Conservation (phyloP, 257 asterid species). For the Solanum acaule region DNA sequence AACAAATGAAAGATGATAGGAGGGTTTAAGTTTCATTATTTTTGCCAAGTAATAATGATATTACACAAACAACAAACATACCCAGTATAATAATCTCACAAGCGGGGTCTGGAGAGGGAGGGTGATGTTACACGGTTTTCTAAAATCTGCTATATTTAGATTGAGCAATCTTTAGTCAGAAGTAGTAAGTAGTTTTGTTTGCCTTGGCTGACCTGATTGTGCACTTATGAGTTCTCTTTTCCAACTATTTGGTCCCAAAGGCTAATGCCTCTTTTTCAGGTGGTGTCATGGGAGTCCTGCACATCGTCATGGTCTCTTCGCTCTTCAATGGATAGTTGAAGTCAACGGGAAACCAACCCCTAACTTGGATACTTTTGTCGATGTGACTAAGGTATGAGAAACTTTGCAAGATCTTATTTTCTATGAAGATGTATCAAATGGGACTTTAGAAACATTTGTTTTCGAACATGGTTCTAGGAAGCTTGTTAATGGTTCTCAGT, state of each 20-base stretch:
- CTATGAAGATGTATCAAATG: not conserved
- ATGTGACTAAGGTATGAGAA: conserved; percentile 68
- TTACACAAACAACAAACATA: not conserved
- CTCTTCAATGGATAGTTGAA: conserved; percentile 97
- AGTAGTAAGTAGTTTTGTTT: not conserved
- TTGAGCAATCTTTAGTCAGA: not conserved
- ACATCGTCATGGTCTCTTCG: conserved; percentile 85
- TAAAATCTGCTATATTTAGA: not conserved
- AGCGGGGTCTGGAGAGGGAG: not conserved
- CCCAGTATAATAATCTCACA: not conserved
- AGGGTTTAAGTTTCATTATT: not conserved
- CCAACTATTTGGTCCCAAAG: not conserved
- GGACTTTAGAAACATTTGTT: not conserved
- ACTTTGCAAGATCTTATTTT: not conserved
- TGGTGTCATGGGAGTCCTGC: conserved; percentile 99
- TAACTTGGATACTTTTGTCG: conserved; percentile 74
- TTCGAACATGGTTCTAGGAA: not conserved
- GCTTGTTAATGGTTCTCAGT: not conserved
- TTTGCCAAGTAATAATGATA: not conserved
- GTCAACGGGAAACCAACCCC: conserved; percentile 93
- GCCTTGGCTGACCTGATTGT: not conserved
- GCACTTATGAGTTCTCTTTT: not conserved
- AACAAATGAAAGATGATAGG: not conserved
- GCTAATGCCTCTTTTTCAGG: conserved; percentile 32
- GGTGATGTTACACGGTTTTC: not conserved